phyloP scores from a whole-genome alignment of 1,139 yeast genomes.

The Kazachstania sp. region DNA sequence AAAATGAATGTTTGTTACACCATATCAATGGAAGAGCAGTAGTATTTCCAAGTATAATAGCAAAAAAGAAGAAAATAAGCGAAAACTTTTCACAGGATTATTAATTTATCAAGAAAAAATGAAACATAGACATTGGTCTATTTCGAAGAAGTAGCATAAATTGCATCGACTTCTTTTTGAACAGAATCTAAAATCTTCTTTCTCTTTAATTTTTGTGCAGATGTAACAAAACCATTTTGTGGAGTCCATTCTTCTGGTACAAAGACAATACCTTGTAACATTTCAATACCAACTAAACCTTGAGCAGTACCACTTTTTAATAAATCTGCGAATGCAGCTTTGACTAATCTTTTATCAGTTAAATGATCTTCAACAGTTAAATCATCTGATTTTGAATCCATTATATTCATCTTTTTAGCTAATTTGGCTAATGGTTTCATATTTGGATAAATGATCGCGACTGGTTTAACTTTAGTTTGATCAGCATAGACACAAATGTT shows the following conservation, averaged over 20 bases:
- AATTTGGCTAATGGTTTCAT: conserved; percentile 56
- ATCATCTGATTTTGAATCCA: conserved; percentile 37
- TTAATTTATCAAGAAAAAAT: too few relatives aligned
- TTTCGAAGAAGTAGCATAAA: conserved; percentile 33
- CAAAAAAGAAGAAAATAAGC: too few relatives aligned
- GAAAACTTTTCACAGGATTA: too few relatives aligned
- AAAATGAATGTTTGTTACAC: too few relatives aligned
- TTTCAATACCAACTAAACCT: conserved; percentile 81
- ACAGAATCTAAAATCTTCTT: conserved; percentile 71
- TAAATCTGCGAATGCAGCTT: conserved; percentile 51
- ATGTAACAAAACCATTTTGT: conserved; percentile 83
- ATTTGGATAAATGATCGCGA: conserved; percentile 82
- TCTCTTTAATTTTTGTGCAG: conserved; percentile 95
- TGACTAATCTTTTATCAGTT: conserved; percentile 48
- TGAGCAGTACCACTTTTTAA: conserved; percentile 68
- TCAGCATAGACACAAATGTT: conserved; percentile 95
- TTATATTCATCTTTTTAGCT: conserved; percentile 45
- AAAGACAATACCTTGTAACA: conserved; percentile 68
- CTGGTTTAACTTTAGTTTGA: conserved; percentile 73
- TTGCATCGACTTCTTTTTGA: conserved; percentile 48
- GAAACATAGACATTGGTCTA: not conserved
- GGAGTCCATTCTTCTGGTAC: conserved; percentile 97
- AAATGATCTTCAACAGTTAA: conserved; percentile 42
- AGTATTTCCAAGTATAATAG: too few relatives aligned
- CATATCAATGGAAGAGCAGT: too few relatives aligned